Conservation (phyloP, 306 rosid species). For the Trifolium pratense region DNA sequence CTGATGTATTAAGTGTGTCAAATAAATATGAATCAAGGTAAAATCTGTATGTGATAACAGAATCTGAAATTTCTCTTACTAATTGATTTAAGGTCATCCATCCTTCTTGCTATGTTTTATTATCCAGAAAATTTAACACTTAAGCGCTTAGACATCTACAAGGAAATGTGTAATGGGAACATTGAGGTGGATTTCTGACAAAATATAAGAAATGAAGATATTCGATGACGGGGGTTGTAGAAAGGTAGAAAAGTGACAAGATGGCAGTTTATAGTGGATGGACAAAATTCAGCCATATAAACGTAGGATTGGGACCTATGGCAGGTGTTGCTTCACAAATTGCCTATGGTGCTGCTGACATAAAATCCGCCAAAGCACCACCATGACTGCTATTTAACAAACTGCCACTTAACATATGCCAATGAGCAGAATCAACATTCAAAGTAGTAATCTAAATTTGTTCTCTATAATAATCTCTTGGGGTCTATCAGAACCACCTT, state of each 20-base stretch:
- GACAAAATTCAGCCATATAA: not conserved
- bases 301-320: not conserved
- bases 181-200: constrained; percentile 11
- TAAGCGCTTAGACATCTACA: not conserved
- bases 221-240: not conserved
- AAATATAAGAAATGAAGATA: constrained; percentile 20
- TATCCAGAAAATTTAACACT: constrained; percentile 19
- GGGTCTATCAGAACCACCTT: too few species aligned
- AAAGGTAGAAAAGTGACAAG: not conserved
- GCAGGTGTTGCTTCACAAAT: not conserved
- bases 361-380: not conserved
- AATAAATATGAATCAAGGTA: constrained; percentile 16
- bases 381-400: not conserved
- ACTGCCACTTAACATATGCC: not conserved
- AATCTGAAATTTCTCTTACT: not conserved
- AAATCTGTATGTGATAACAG: constrained; percentile 4
- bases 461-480: too few species aligned
- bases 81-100: constrained; percentile 10
- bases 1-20: constrained; percentile 6
- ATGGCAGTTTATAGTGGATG: not conserved
- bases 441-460: not conserved
- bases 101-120: constrained; percentile 6
- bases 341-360: not conserved
- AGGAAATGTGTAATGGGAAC: not conserved
- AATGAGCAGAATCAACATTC: not conserved